Percentiles rank a stretch among this genome's conserved stretches.
phyloP scores from a whole-genome alignment of 2,329 filamentous ascomycete genomes.

The Talaromyces marneffei region DNA sequence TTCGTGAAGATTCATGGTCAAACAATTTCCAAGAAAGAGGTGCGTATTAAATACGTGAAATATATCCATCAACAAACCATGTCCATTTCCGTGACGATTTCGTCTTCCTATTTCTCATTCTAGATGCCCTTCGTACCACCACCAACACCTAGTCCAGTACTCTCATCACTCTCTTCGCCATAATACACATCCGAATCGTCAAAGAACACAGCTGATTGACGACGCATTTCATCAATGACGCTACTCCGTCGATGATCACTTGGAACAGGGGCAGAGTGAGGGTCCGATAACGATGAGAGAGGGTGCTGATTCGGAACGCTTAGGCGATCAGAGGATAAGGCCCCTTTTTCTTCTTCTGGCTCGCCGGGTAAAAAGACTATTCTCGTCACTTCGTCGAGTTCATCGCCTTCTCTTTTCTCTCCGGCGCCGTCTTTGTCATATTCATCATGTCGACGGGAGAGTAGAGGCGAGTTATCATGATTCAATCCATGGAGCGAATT shows the following conservation, averaged over 20 bases:
- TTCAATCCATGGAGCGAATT: slow-evolving; percentile 18
- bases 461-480: slow-evolving; percentile 21
- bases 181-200: slow-evolving; percentile 34
- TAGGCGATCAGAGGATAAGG: not conserved
- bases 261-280: not conserved
- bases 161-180: slow-evolving; percentile 21
- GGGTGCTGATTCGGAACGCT: not conserved
- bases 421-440: not conserved
- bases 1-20: not conserved
- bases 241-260: slow-evolving; percentile 21
- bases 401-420: slow-evolving; percentile 1
- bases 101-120: not conserved
- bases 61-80: not conserved
- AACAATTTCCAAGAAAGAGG: not conserved
- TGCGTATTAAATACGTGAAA: not conserved
- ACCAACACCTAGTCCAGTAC: not conserved
- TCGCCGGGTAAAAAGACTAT: not conserved
- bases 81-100: not conserved
- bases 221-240: slow-evolving; percentile 40
- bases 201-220: slow-evolving; percentile 45
- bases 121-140: not conserved
- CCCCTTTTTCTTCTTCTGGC: not conserved
- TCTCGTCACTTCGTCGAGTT: slow-evolving; percentile 9
- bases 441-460: slow-evolving; percentile 24
- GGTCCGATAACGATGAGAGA: not conserved